Evolutionary conservation across 1,284 basidiomycete genomes (phyloP).

Genomic region (Mycosarcoma maydis): DNA sequence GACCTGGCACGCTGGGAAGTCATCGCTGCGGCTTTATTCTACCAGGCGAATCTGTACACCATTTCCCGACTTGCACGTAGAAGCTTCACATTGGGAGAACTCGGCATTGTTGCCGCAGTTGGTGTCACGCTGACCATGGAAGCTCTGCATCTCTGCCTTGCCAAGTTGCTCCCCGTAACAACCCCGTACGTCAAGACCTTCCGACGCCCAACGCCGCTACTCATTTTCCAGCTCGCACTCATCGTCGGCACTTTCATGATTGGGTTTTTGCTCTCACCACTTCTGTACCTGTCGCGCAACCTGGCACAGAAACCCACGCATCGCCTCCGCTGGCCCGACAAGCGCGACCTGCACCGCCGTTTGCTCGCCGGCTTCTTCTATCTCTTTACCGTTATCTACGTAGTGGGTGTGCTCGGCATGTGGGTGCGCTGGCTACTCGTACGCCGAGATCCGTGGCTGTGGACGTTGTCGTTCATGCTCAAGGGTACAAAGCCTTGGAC

Average conservation of each 20-base stretch:
- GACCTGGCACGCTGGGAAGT: conserved; percentile 72
- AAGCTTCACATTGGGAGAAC: conserved; percentile 93
- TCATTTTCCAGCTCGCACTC: conserved; percentile 91
- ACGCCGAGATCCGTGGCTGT: conserved; percentile 87
- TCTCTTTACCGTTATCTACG: conserved; percentile 78
- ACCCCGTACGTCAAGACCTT: conserved; percentile 92
- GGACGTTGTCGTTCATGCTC: conserved; percentile 74
- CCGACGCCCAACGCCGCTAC: conserved; percentile 87
- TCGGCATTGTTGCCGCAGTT: conserved; percentile 85
- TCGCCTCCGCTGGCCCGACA: conserved; percentile 85
- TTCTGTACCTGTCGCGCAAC: conserved; percentile 89
- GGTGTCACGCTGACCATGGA: conserved; percentile 89
- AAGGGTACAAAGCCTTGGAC: conserved; percentile 83
- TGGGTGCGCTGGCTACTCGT: conserved; percentile 92
- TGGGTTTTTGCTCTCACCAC: conserved; percentile 91
- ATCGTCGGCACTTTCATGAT: conserved; percentile 90
- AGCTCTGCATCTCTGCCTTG: conserved; percentile 55
- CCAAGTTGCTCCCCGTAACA: conserved; percentile 67
- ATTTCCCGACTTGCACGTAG: conserved; percentile 88
- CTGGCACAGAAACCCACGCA: conserved; percentile 90
- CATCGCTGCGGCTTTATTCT: conserved; percentile 79
- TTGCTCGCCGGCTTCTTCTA: conserved; percentile 89
- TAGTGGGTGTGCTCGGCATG: conserved; percentile 85
- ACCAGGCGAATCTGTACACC: conserved; percentile 88
- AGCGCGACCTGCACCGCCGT: conserved; percentile 84